phyloP scores from a whole-genome alignment of 2,329 filamentous ascomycete genomes.

The Fusarium goolgardi region DNA sequence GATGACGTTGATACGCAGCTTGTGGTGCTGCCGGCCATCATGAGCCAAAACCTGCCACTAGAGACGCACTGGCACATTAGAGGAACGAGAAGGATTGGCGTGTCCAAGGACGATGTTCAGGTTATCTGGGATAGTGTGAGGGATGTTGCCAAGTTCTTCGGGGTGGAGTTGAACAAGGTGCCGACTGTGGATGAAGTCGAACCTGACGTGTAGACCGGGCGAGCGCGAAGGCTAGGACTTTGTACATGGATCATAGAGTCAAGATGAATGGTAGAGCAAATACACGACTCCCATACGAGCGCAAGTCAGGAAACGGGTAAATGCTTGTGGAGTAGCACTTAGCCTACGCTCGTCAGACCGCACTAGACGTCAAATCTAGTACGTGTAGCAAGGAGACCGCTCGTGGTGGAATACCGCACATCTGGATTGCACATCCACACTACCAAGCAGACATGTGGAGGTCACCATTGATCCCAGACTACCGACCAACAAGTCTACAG shows the following conservation, averaged over 20 bases:
- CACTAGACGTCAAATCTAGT: not conserved
- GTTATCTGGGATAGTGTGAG: constrained; percentile 44
- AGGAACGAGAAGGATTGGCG: constrained; percentile 45
- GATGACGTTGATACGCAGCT: constrained; percentile 66
- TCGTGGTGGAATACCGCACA: not conserved
- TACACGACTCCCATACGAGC: not conserved
- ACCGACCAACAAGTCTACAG: not conserved
- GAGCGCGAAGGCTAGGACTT: not conserved
- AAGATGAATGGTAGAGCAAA: not conserved
- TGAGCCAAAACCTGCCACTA: constrained; percentile 66
- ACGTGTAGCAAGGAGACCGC: not conserved
- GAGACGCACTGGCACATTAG: constrained; percentile 66
- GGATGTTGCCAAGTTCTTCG: constrained; percentile 45
- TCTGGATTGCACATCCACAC: too few species aligned
- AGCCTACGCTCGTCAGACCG: not conserved
- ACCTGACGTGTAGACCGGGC: constrained; percentile 36
- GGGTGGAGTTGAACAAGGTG: constrained; percentile 39
- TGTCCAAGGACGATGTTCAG: constrained; percentile 45
- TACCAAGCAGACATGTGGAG: not conserved
- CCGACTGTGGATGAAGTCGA: constrained; percentile 49
- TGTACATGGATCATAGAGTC: not conserved
- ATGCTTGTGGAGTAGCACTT: too few species aligned
- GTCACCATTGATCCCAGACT: not conserved
- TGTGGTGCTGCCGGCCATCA: constrained; percentile 64
- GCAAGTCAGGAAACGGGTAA: not conserved